These are phyloP conservation scores for Blastocystis sp. DNA, from an alignment of 352 stramenopile species.

Conservation along the genomic window DNA sequence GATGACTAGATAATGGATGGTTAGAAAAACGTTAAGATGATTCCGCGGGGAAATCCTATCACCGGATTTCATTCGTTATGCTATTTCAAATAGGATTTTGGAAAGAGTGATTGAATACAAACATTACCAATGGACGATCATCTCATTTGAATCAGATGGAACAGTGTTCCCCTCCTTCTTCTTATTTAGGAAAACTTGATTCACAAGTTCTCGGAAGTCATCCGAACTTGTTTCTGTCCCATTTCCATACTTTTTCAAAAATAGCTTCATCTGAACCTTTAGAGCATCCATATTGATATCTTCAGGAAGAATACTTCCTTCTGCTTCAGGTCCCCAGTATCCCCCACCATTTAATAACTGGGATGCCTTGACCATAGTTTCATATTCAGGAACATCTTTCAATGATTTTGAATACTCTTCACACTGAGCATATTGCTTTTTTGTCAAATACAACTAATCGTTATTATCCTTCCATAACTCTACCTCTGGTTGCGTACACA, in stretches of 20 bases:
- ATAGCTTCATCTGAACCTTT: slow-evolving; percentile 55
- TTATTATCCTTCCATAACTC: too few relatives aligned
- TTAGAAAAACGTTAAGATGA: neutral
- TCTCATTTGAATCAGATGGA: neutral
- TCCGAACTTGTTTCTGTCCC: neutral
- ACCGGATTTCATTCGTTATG: neutral
- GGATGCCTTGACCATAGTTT: slow-evolving; percentile 37
- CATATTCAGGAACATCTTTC: slow-evolving; percentile 31
- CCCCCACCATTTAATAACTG: slow-evolving; percentile 30
- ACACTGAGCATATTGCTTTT: slow-evolving; percentile 40
- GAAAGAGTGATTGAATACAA: neutral
- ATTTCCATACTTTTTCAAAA: slow-evolving; percentile 17
- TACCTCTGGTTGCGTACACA: slow-evolving; percentile 52
- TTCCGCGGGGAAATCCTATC: neutral
- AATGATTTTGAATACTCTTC: slow-evolving; percentile 51
- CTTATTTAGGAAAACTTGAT: neutral
- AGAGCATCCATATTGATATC: slow-evolving; percentile 58
- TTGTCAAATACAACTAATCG: slow-evolving; percentile 50
- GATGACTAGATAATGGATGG: neutral
- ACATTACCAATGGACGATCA: neutral
- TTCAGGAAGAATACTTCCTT: neutral
- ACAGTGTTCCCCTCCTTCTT: neutral
- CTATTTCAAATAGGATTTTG: neutral
- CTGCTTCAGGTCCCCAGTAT: slow-evolving; percentile 52
- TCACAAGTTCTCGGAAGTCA: neutral